Evolutionary conservation across 2,329 filamentous ascomycete species (phyloP), one percentile per base, ranked within the genome.

Genomic region (Botrytis cinerea): DNA sequence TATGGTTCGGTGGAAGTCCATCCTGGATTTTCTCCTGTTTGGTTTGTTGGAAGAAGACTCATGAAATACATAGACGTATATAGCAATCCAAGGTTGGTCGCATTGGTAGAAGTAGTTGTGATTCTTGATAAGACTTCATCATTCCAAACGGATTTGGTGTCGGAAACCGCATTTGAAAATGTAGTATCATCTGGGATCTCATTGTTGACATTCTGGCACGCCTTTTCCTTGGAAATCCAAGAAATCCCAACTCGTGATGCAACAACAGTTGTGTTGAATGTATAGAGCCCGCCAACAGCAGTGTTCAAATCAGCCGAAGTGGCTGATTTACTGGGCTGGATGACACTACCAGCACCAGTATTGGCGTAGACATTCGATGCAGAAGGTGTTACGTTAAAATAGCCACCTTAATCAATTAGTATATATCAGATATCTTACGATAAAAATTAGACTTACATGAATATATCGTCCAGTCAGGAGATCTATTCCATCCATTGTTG

Each of bases 11-110:
- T 77, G 1, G 88, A 90, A 1, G 82, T 79, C 91, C 91, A 93
- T 0, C 85, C 81, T 0, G 91, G 90, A 74, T 93, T 93, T 79
- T 93, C 91, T 0, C 90, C 90, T 0, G 90, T 92, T 75, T 90
- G 88, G 79, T 93, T 92, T 0, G 90, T 90, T 0, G 91, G 77
- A 2, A 78, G 61, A 20, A 78, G 71, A 57, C 75, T 76, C 77
- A 78, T 78, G 61, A 75, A 90, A 78, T 93, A 93, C 38, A 93
- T 80, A 0, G 89, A 90, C 0, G 89, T 88, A 82, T 93, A 93
- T 4, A 93, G 83, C 46, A 92, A 83, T 66, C 85, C 83, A 9
- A 92, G 82, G 66, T 88, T 90, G 0, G 84, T 86, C 14, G 81
- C 78, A 78, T 91, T 85, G 20, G 84, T 87, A 64, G 87, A 87